Percentiles rank a stretch among this genome's conserved stretches.
Conservation (phyloP, 257 asterid genomes). For the Solanum etuberosum region DNA sequence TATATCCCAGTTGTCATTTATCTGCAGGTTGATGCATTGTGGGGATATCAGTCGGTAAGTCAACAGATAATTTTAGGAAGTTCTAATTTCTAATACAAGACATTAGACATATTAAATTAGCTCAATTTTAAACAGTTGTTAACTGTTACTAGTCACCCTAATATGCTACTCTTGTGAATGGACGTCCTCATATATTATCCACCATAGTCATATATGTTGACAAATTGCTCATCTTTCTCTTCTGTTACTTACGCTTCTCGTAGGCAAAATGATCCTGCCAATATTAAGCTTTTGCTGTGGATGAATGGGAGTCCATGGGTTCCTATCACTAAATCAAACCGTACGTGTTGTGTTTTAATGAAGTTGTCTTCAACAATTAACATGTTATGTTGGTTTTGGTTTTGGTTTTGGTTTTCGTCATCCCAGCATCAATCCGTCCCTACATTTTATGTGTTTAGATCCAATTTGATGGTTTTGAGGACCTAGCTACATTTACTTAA, state of each 20-base stretch:
- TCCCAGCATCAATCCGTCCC: neutral
- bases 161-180: neutral
- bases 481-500: neutral
- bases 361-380: neutral
- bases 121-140: neutral
- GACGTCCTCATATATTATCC: neutral
- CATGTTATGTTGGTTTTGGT: neutral
- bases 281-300: neutral
- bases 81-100: neutral
- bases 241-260: neutral
- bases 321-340: neutral
- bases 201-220: neutral
- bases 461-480: neutral
- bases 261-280: neutral
- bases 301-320: neutral
- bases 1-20: neutral
- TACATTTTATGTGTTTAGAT: neutral
- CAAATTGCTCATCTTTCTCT: neutral
- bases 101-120: neutral
- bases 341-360: neutral
- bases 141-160: neutral
- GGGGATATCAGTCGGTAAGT: neutral
- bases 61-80: neutral
- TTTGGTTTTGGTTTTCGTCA: neutral
- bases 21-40: neutral